Percentiles rank a stretch among this genome's conserved stretches.
phyloP scores from a whole-genome alignment of 2,329 filamentous ascomycete species.

The Colletotrichum sp. region DNA sequence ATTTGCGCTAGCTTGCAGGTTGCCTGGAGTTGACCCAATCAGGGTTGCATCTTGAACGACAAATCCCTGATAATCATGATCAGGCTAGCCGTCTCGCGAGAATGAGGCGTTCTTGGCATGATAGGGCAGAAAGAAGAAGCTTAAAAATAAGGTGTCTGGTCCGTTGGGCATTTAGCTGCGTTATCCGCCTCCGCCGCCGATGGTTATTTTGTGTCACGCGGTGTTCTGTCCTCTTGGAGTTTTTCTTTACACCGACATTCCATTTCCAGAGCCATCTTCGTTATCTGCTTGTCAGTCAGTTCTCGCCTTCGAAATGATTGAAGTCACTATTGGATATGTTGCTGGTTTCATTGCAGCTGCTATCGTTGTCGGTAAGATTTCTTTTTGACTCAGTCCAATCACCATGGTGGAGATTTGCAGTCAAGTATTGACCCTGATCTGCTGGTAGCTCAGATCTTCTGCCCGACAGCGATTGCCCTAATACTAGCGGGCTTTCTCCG shows the following conservation, averaged over 20 bases:
- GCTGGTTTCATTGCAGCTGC: not conserved
- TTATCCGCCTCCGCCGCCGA: too few species aligned
- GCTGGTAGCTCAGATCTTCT: too few species aligned
- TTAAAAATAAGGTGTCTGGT: not conserved
- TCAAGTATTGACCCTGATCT: too few species aligned
- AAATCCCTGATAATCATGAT: not conserved
- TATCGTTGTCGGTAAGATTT: not conserved
- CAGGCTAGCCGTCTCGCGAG: not conserved
- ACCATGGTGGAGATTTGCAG: too few species aligned
- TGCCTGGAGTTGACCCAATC: not conserved
- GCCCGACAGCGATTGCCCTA: slow-evolving; percentile 23
- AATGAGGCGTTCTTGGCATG: not conserved
- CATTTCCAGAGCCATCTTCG: too few species aligned
- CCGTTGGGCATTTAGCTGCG: not conserved
- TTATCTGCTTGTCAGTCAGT: too few species aligned
- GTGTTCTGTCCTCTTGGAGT: not conserved
- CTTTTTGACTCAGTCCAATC: too few species aligned
- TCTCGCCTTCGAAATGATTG: not conserved
- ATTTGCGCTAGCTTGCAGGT: not conserved
- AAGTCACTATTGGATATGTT: not conserved
- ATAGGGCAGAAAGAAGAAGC: not conserved
- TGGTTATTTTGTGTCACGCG: not conserved
- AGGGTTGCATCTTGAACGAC: not conserved
- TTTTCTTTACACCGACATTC: not conserved
- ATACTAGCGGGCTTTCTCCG: slow-evolving; percentile 39